Evolutionary conservation across 805 yeast genomes (phyloP).

Genomic region (Metschnikowia cubensis): DNA sequence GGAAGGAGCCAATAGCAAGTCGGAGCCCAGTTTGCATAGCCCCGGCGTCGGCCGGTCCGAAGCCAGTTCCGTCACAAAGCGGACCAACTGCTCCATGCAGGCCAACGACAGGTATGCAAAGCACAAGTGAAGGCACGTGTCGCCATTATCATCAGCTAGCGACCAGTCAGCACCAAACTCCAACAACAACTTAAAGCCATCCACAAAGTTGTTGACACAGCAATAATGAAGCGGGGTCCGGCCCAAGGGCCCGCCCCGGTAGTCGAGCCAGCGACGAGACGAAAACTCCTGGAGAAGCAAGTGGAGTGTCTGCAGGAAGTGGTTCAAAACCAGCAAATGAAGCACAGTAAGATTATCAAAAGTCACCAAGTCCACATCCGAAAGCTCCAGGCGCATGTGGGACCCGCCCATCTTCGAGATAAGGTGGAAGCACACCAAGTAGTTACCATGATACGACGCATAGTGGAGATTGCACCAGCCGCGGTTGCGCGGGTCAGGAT

Average conservation of each 20-base stretch:
- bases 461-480: conserved; percentile 87
- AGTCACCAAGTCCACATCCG: conserved; percentile 36
- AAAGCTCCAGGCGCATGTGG: conserved; percentile 7
- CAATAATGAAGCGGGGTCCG: conserved; percentile 70
- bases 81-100: conserved; percentile 35
- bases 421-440: conserved; percentile 58
- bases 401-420: conserved; percentile 41
- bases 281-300: conserved; percentile 52
- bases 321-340: conserved; percentile 60
- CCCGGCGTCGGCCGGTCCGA: no score
- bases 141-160: conserved; percentile 28
- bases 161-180: conserved; percentile 62
- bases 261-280: conserved; percentile 48
- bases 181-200: conserved; percentile 59
- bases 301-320: conserved; percentile 68
- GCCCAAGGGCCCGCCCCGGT: conserved; percentile 43
- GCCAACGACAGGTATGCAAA: conserved; percentile 62
- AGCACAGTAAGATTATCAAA: conserved; percentile 61
- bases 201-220: conserved; percentile 53
- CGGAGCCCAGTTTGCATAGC: no score
- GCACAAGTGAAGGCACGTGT: conserved; percentile 37
- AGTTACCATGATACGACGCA: conserved; percentile 71
- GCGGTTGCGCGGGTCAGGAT: conserved; percentile 55
- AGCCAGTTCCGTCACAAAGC: background rate
- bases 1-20: no score